A percentile compares a stretch with the other conserved stretches of the same genome.
Conservation (phyloP, 768 basidiomycete species). For the Pleurotus tuoliensis region DNA sequence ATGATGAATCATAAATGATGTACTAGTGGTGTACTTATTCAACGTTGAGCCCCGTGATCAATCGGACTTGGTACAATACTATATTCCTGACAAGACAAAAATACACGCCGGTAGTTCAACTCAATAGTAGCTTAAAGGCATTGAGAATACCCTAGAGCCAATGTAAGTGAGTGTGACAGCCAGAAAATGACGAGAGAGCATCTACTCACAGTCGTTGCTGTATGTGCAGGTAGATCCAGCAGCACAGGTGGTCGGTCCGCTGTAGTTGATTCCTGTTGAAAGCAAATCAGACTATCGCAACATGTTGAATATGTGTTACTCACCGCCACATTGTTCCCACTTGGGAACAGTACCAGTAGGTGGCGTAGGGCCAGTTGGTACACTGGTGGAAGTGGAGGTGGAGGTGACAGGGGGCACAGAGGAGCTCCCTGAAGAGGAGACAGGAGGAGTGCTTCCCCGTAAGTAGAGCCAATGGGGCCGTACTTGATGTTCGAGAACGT, state of each 20-base stretch:
- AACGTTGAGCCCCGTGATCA: too few relatives aligned
- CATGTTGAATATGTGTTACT: not conserved
- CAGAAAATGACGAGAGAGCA: too few relatives aligned
- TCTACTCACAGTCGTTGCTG: not conserved
- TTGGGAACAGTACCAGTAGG: not conserved
- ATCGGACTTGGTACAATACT: too few relatives aligned
- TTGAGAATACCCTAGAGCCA: too few relatives aligned
- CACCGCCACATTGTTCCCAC: constrained; percentile 7
- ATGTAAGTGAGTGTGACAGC: too few relatives aligned
- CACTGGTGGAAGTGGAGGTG: not conserved
- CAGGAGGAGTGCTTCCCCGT: not conserved
- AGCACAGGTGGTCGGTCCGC: not conserved
- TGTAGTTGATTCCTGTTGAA: not conserved
- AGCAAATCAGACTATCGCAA: not conserved
- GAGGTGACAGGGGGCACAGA: not conserved
- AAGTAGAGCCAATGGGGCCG: constrained; percentile 27
- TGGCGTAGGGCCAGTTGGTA: not conserved
- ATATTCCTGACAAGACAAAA: too few relatives aligned
- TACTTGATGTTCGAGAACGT: constrained; percentile 39
- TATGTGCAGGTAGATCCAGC: constrained; percentile 4
- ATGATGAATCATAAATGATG: too few relatives aligned
- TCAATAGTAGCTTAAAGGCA: too few relatives aligned
- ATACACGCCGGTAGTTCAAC: too few relatives aligned
- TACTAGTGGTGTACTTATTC: too few relatives aligned
- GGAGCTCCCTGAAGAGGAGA: not conserved